Evolutionary conservation across 495 filamentous ascomycete species (phyloP).

Genomic region (Cetradonia linearis): DNA sequence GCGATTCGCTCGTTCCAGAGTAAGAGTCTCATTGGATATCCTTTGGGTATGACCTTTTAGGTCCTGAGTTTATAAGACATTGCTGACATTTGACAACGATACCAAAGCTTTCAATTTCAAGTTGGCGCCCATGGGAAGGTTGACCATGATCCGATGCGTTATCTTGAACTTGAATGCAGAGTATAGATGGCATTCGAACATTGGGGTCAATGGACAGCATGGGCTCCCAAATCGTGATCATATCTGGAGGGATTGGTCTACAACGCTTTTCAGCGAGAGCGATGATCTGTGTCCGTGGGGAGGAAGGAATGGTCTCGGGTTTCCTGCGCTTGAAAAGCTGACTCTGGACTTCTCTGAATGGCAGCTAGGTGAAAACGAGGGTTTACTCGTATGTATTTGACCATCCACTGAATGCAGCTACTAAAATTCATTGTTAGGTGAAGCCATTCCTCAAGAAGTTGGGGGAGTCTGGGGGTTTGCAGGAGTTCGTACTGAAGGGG

Average conservation of each 20-base stretch:
- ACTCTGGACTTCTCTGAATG: conserved; percentile 22
- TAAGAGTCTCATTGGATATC: conserved; percentile 17
- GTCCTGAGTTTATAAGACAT: background rate
- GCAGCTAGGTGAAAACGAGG: conserved; percentile 19
- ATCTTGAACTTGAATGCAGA: conserved; percentile 19
- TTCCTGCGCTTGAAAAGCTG: conserved; percentile 18
- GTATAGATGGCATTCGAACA: conserved; percentile 12
- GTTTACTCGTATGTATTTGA: conserved; percentile 9
- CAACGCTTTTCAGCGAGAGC: conserved; percentile 18
- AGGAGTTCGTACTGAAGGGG: conserved; percentile 16
- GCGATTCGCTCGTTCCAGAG: conserved; percentile 21
- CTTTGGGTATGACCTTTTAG: conserved; percentile 11
- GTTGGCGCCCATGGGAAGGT: conserved; percentile 13
- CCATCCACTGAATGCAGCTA: background rate
- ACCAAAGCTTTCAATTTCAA: conserved; percentile 20
- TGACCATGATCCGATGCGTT: conserved; percentile 18
- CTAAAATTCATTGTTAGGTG: conserved; percentile 8
- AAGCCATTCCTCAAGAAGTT: conserved; percentile 22
- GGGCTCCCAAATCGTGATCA: conserved; percentile 12
- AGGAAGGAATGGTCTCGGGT: conserved; percentile 12
- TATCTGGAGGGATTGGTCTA: conserved; percentile 22
- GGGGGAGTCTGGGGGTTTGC: conserved; percentile 16
- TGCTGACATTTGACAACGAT: background rate
- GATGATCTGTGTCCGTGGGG: conserved; percentile 16
- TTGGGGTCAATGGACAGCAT: conserved; percentile 11